Evolutionary conservation across 345 rosid genomes (phyloP).

Genomic region (Conringia planisiliqua): DNA sequence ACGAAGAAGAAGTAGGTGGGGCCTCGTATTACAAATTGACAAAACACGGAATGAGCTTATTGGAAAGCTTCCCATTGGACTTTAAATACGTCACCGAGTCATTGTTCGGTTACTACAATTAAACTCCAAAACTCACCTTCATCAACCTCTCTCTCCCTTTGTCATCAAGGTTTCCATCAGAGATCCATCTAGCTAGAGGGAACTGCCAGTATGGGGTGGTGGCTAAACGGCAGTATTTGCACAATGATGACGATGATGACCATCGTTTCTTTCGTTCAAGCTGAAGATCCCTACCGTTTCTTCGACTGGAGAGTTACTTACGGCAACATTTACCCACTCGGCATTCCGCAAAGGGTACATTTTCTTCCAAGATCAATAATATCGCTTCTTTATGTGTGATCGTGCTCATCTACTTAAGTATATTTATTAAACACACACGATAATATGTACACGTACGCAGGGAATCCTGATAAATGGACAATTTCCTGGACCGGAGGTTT

Average conservation of each 20-base stretch:
- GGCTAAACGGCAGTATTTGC: slow-evolving; percentile 7
- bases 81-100: slow-evolving; percentile 30
- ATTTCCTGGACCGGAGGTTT: slow-evolving; percentile 90
- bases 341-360: slow-evolving; percentile 50
- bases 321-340: slow-evolving; percentile 64
- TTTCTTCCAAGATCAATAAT: neutral
- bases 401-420: neutral
- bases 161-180: neutral
- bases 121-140: neutral
- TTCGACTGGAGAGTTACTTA: slow-evolving; percentile 75
- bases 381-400: neutral
- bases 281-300: slow-evolving; percentile 62
- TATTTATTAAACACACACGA: too few relatives aligned
- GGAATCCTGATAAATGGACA: slow-evolving; percentile 91
- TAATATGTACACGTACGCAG: slow-evolving; percentile 25
- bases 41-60: slow-evolving; percentile 27
- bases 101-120: neutral
- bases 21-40: slow-evolving; percentile 10
- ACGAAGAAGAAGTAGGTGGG: slow-evolving; percentile 8
- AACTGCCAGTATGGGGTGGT: neutral
- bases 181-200: neutral
- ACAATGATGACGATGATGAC: neutral
- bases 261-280: slow-evolving; percentile 28
- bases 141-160: neutral
- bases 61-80: slow-evolving; percentile 19